Base-by-base conservation (phyloP, 1,139 yeast genomes). In the Pneumocystis wakefieldiae region DNA sequence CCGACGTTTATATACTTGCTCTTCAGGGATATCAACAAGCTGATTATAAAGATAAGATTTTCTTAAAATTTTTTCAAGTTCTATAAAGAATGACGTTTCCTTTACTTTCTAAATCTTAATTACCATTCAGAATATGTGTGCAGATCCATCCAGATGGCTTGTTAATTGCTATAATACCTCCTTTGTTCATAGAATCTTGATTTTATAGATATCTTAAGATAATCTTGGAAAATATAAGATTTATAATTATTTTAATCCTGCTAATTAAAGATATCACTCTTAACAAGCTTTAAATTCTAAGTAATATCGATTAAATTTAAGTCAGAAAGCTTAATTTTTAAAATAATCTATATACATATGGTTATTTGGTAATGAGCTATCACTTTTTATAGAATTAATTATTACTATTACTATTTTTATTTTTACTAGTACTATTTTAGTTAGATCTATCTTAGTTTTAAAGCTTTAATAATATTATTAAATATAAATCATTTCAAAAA, bases 81-180 rank as follows among this genome's bases (percentile, higher is more conserved):
- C 55, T 48, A 12, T 28, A 15, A 19, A 48, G 14, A 48, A 48
- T 24, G 6, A 48, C 3, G 2, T 12, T 24, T 48, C 3, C 12
- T 48, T 48, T 12, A 1, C 14, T 48, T 24, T 48, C 14, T 24
- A 24, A 12, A 24, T 48, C 4, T 24, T 24, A 48, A 48, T 48
- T 39, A 48, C 55, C 55, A 19, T 57, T 57, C n/a, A 57, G 19
- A 24, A 57, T 57, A 37, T 57, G 59, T 10, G 59, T 39, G 12
- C 42, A 57, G 28, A 39, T 28, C 42, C 41, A 57, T 57, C 59
- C 59, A 29, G 42, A 37, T 37, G 59, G 59, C n/a, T 57, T 57
- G 29, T 57, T 57, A 19, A 57, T 57, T 57, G 42, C 59, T 57
- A 57, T 39, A 37, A 57, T 37, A 39, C 59, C 59, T 3, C 29